Evolutionary conservation across 306 rosid genomes (phyloP).

Genomic region (Prosopis cineraria): DNA sequence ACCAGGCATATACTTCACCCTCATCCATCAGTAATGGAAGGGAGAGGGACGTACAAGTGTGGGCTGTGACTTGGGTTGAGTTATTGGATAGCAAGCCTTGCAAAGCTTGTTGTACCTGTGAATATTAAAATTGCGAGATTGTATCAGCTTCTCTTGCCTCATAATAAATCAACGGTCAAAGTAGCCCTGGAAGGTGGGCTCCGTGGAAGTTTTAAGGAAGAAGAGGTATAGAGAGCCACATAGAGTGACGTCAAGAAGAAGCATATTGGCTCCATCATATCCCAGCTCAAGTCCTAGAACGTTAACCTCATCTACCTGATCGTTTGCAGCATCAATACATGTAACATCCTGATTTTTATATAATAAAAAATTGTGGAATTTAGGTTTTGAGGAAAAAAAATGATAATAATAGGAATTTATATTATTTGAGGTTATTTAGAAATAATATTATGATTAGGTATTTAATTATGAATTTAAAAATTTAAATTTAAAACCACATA

Average conservation of each 20-base stretch:
- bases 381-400: too few species aligned
- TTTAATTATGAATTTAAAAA: too few species aligned
- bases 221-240: conserved; percentile 58
- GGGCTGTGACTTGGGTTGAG: neutral
- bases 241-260: conserved; percentile 67
- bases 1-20: too few species aligned
- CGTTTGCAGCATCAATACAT: conserved; percentile 54
- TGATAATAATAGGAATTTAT: too few species aligned
- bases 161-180: conserved; percentile 54
- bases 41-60: too few species aligned
- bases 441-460: too few species aligned
- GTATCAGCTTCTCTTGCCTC: conserved; percentile 68
- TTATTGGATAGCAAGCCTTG: conserved; percentile 42
- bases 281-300: conserved; percentile 95
- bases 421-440: too few species aligned
- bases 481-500: too few species aligned
- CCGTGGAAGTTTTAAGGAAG: conserved; percentile 67
- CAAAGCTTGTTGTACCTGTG: conserved; percentile 49
- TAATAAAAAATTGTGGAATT: too few species aligned
- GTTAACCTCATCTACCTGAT: conserved; percentile 81
- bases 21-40: too few species aligned
- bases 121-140: conserved; percentile 49
- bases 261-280: conserved; percentile 97
- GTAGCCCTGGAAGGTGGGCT: conserved; percentile 75
- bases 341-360: too few species aligned